Evolutionary conservation across 495 filamentous ascomycete species (phyloP).

Genomic region (Neurospora hispaniola): DNA sequence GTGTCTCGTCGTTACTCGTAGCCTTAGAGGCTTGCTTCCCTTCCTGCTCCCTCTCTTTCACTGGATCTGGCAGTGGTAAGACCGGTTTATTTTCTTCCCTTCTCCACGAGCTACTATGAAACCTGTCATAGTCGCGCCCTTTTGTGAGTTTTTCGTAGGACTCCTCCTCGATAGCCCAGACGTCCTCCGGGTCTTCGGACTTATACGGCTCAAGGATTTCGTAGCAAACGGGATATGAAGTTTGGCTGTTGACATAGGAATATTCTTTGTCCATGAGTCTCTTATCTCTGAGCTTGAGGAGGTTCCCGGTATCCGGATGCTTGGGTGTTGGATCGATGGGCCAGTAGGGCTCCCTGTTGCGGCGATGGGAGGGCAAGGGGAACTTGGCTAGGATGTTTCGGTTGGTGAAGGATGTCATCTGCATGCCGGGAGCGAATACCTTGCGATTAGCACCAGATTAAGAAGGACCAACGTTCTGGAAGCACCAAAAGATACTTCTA

Average conservation of each 20-base stretch:
- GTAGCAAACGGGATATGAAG: neutral
- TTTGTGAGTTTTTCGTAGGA: neutral
- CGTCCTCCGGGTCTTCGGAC: neutral
- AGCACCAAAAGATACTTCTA: too few species aligned
- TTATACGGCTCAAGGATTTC: neutral
- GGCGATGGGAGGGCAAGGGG: neutral
- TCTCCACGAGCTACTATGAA: neutral
- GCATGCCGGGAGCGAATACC: neutral
- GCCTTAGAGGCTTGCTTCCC: neutral
- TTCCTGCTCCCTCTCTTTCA: neutral
- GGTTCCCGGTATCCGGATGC: neutral
- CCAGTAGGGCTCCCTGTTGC: neutral
- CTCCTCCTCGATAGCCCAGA: neutral
- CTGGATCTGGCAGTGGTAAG: neutral
- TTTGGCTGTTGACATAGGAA: neutral
- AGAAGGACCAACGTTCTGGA: too few species aligned
- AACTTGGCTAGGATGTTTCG: neutral
- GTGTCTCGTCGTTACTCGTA: neutral
- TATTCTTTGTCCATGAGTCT: neutral
- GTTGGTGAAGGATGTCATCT: neutral
- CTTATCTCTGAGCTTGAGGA: neutral
- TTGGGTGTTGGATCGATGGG: neutral
- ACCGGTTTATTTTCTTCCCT: neutral
- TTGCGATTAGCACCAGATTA: too few species aligned
- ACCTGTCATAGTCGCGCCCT: neutral